phyloP scores from a whole-genome alignment of 2,329 filamentous ascomycete genomes.

The Aspergillus spinulosporus region DNA sequence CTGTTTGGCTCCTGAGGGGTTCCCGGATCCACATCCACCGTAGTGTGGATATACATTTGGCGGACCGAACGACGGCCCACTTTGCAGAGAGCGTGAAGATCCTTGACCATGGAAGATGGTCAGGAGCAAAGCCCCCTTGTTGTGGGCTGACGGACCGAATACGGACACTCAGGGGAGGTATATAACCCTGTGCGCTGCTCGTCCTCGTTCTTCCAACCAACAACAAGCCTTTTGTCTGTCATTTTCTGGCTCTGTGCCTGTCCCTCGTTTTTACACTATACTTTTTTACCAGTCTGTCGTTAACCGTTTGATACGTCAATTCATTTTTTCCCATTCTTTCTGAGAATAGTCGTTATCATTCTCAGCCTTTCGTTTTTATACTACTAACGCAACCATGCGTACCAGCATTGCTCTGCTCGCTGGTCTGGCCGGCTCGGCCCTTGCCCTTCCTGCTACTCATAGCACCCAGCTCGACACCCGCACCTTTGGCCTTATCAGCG shows the following conservation, averaged over 20 bases:
- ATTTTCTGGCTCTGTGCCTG: constrained; percentile 24
- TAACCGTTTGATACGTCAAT: constrained; percentile 26
- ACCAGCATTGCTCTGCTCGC: constrained; percentile 35
- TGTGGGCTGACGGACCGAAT: constrained; percentile 6
- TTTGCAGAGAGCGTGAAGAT: constrained; percentile 26
- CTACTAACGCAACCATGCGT: constrained; percentile 24
- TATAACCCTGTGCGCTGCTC: constrained; percentile 35
- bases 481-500: constrained; percentile 25
- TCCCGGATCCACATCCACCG: constrained; percentile 21
- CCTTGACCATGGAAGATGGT: constrained; percentile 15
- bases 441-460: constrained; percentile 33
- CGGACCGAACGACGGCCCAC: constrained; percentile 23
- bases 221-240: constrained; percentile 27
- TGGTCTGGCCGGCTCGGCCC: constrained; percentile 33
- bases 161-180: constrained; percentile 34
- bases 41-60: constrained; percentile 17
- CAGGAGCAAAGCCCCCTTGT: constrained; percentile 5
- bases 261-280: constrained; percentile 24
- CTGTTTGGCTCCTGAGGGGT: constrained; percentile 24
- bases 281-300: constrained; percentile 35
- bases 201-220: constrained; percentile 20
- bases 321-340: constrained; percentile 9
- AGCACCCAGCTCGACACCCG: constrained; percentile 27
- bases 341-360: constrained; percentile 19
- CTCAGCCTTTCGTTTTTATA: constrained; percentile 22